Conservation (phyloP, 1,284 basidiomycete species). For the Rugosomyces carneus region DNA sequence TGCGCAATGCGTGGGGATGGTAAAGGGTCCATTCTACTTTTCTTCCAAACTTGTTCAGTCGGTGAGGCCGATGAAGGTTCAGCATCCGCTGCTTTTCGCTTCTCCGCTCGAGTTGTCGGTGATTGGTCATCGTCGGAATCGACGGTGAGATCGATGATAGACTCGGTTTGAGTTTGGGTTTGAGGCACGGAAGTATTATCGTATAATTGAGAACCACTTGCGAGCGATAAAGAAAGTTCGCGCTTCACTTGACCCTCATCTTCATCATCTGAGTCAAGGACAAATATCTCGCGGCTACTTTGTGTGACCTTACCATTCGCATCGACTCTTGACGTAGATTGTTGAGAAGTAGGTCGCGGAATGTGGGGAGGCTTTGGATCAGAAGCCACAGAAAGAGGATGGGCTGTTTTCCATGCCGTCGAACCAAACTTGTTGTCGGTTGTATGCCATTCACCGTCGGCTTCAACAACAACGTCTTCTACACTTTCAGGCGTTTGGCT, state of each 20-base stretch:
- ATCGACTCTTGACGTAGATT: slow-evolving; percentile 27
- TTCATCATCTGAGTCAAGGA: slow-evolving; percentile 75
- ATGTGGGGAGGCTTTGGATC: slow-evolving; percentile 21
- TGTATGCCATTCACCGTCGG: slow-evolving; percentile 95
- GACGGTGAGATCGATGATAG: slow-evolving; percentile 75
- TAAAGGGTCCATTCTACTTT: slow-evolving; percentile 44
- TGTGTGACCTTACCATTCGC: slow-evolving; percentile 34
- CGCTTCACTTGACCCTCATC: slow-evolving; percentile 68
- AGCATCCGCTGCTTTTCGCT: slow-evolving; percentile 52
- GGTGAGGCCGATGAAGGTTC: slow-evolving; percentile 40
- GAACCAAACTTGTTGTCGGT: slow-evolving; percentile 82
- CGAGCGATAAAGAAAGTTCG: slow-evolving; percentile 59
- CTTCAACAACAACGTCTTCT: slow-evolving; percentile 91
- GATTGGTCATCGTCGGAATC: slow-evolving; percentile 57
- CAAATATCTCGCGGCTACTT: slow-evolving; percentile 61
- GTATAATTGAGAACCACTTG: slow-evolving; percentile 28
- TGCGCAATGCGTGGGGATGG: slow-evolving; percentile 5
- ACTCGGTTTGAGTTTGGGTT: slow-evolving; percentile 24
- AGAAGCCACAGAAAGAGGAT: slow-evolving; percentile 30
- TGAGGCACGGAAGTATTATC: slow-evolving; percentile 17
- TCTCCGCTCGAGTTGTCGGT: slow-evolving; percentile 31
- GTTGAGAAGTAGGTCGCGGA: slow-evolving; percentile 21
- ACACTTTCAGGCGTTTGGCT: slow-evolving; percentile 70
- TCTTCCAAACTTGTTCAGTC: slow-evolving; percentile 68
- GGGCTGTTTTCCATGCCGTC: slow-evolving; percentile 54